Evolutionary conservation across 2,329 filamentous ascomycete species (phyloP).

Genomic region (Fusarium xyrophilum): DNA sequence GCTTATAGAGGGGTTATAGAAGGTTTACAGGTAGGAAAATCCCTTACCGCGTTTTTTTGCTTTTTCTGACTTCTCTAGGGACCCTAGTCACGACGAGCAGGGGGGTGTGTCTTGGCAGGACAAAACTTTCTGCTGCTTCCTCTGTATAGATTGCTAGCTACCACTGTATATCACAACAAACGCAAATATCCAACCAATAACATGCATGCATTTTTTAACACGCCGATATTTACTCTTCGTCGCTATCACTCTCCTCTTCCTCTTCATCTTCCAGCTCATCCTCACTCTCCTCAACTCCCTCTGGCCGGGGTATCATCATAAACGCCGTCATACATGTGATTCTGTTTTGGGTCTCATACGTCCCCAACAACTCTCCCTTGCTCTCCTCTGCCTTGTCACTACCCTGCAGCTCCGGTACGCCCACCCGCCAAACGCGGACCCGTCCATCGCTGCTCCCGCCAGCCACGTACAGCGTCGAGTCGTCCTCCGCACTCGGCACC

Average conservation of each 20-base stretch:
- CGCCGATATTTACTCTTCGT: slow-evolving; percentile 38
- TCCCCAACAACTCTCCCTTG: slow-evolving; percentile 64
- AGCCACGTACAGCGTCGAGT: slow-evolving; percentile 62
- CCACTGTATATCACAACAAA: slow-evolving; percentile 5
- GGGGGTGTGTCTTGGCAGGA: too few species aligned
- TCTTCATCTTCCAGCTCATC: slow-evolving; percentile 56
- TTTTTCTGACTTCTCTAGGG: too few species aligned
- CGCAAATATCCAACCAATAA: background rate
- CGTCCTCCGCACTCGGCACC: slow-evolving; percentile 53
- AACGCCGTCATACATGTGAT: slow-evolving; percentile 91
- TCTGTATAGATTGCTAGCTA: background rate
- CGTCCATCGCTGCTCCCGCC: slow-evolving; percentile 86
- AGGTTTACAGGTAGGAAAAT: too few species aligned
- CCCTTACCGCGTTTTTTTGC: too few species aligned
- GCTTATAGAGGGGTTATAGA: too few species aligned
- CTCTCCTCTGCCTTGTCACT: slow-evolving; percentile 42
- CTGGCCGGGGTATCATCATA: slow-evolving; percentile 76
- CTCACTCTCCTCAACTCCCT: slow-evolving; percentile 66
- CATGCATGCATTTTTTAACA: background rate
- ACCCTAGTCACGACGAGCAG: too few species aligned
- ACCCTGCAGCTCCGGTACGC: slow-evolving; percentile 50
- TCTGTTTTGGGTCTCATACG: slow-evolving; percentile 83
- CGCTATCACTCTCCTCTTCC: slow-evolving; percentile 51
- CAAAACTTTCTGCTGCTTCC: too few species aligned
- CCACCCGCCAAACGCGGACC: slow-evolving; percentile 77